Base-by-base conservation (phyloP, 306 rosid species). In the Clitoria ternatea region DNA sequence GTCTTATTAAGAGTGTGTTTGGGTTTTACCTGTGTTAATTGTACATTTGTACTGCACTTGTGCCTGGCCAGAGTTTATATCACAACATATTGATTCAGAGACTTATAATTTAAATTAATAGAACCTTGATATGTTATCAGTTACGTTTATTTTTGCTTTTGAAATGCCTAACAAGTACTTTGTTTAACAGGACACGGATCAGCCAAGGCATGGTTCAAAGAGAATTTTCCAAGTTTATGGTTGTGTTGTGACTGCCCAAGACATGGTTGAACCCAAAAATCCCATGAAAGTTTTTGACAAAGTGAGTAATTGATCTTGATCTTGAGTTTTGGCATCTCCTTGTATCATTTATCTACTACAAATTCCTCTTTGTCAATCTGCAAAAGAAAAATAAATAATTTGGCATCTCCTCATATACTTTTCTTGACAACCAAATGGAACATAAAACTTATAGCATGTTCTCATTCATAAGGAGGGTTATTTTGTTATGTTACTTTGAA, bases 201-300 rank as follows among this genome's bases (percentile, higher is more conserved):
- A 80, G 73, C 26, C 87, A 43, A 72, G 23, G 15, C 73, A 73
- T 76, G 44, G 73, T 67, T 85, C 87, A 70, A 91, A 85, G 83
- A 89, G 97, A 86, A 84, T 75, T 79, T 89, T 85, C 81, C 96
- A 91, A 81, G 85, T 94, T 77, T 89, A 85, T 80, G 98, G 97
- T 33, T 89, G 96, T 83, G 80, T 89, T 66, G 97, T 84, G 83
- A 91, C 85, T 60, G 81, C 85, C 53, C 70, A 78, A 83, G 84
- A 89, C 81, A 90, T 94, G 97, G 96, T 86, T 77, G 83, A 84
- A 65, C 90, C 86, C 78, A 80, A 66, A 69, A 89, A 84, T 71
- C 55, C 87, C 7, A 33, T 24, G n/a, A 81, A 79, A 85, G 70
- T 64, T 23, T 90, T 87, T 83, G 95, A 87, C 65, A 86, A 86